phyloP scores from a whole-genome alignment of 1,284 basidiomycete genomes.

The Takashimella koratensis region DNA sequence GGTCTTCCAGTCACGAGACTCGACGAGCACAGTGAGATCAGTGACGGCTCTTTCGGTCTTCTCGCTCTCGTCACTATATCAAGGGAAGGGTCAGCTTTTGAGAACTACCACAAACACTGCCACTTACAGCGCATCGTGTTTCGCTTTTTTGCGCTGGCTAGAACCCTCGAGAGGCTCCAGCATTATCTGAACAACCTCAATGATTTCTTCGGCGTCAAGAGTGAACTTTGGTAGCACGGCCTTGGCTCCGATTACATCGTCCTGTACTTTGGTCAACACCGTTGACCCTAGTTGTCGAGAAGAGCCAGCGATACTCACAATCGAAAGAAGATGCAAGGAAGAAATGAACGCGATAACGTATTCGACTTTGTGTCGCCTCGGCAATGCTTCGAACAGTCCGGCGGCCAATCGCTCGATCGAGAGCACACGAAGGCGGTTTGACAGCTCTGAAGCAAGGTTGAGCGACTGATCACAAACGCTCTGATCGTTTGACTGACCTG shows the following conservation, averaged over 20 bases:
- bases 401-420: conserved; percentile 28
- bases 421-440: conserved; percentile 13
- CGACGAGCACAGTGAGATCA: conserved; percentile 65
- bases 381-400: conserved; percentile 33
- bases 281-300: no score
- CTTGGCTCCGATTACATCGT: conserved; percentile 28
- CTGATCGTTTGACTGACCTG: no score
- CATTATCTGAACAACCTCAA: conserved; percentile 22
- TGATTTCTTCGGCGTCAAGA: conserved; percentile 23
- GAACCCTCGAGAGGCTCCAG: conserved; percentile 32
- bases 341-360: conserved; percentile 29
- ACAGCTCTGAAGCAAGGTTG: neutral
- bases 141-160: conserved; percentile 30
- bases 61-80: conserved; percentile 13
- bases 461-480: neutral
- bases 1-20: conserved; percentile 63
- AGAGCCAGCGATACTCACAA: conserved; percentile 7
- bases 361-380: conserved; percentile 23
- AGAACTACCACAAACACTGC: neutral
- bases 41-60: conserved; percentile 38
- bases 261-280: no score
- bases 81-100: neutral
- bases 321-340: conserved; percentile 28
- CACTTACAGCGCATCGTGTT: conserved; percentile 24
- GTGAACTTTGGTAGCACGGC: conserved; percentile 24